Percentiles rank a stretch among this genome's conserved stretches.
phyloP scores from a whole-genome alignment of 2,329 filamentous ascomycete species.

The Neoascochyta sp. region DNA sequence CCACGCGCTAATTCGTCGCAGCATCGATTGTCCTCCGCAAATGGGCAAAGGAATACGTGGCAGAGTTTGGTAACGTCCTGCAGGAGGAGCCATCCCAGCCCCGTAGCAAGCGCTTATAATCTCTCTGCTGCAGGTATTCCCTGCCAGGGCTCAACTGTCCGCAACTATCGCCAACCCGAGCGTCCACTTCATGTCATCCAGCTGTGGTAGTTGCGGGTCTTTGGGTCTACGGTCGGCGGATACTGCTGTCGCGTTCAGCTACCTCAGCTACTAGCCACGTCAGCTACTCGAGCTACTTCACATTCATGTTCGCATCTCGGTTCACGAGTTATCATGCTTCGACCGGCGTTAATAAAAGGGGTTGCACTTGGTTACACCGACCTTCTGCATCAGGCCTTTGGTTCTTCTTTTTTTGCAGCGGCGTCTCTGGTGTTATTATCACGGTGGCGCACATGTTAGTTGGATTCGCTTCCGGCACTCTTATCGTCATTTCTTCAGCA shows the following conservation, averaged over 20 bases:
- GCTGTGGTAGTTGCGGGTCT: neutral
- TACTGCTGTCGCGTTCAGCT: slow-evolving; percentile 18
- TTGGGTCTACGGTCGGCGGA: too few relatives aligned
- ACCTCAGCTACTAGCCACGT: too few relatives aligned
- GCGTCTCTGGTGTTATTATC: slow-evolving; percentile 26
- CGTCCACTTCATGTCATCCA: slow-evolving; percentile 3
- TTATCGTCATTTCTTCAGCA: slow-evolving; percentile 37
- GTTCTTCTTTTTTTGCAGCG: slow-evolving; percentile 24
- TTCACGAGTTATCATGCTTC: slow-evolving; percentile 19
- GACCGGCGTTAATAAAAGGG: slow-evolving; percentile 37
- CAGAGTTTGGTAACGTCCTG: slow-evolving; percentile 30
- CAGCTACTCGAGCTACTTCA: slow-evolving; percentile 11
- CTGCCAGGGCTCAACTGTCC: slow-evolving; percentile 9
- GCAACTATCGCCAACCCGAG: slow-evolving; percentile 8
- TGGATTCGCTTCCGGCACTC: slow-evolving; percentile 19
- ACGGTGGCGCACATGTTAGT: slow-evolving; percentile 21
- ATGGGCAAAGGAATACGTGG: slow-evolving; percentile 77
- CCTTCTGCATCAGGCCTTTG: slow-evolving; percentile 17
- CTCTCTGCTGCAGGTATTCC: slow-evolving; percentile 17
- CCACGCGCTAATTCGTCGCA: slow-evolving; percentile 38
- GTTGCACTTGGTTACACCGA: slow-evolving; percentile 26
- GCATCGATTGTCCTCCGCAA: slow-evolving; percentile 86
- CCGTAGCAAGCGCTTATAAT: slow-evolving; percentile 21
- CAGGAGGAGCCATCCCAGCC: slow-evolving; percentile 26
- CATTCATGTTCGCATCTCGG: slow-evolving; percentile 38